Conservation (phyloP, 83 land plant species). For the Thuja plicata region DNA sequence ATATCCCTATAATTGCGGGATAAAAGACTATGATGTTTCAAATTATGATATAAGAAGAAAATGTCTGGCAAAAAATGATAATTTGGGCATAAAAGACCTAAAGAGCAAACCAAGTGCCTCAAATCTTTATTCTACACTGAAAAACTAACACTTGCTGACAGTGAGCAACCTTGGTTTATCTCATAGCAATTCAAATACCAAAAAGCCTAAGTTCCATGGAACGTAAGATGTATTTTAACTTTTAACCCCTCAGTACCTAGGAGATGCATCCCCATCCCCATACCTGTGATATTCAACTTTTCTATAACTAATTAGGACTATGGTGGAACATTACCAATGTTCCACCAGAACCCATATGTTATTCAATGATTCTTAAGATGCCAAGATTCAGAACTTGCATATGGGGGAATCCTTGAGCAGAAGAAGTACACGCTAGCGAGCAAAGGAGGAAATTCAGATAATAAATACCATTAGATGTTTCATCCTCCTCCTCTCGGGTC, state of each 20-base stretch:
- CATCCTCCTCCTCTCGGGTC: no score
- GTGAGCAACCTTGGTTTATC: not conserved
- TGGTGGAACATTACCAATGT: no score
- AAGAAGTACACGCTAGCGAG: not conserved
- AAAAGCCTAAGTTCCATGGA: not conserved
- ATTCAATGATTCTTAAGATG: not conserved
- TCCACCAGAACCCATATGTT: not conserved
- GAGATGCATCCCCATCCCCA: no score
- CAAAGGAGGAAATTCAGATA: not conserved
- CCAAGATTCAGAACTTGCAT: not conserved
- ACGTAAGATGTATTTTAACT: no score
- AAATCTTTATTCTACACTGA: not conserved
- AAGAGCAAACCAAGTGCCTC: not conserved
- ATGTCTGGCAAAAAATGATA: not conserved
- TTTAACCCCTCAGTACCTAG: no score
- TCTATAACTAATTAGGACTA: no score
- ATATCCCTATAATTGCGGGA: not conserved
- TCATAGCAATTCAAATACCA: not conserved
- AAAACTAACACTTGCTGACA: not conserved
- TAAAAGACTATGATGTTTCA: not conserved
- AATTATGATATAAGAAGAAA: not conserved
- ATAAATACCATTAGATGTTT: not conserved
- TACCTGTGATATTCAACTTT: no score
- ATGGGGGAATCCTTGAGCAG: not conserved
- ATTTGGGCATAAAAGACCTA: not conserved